phyloP scores from a whole-genome alignment of 257 asterid genomes.

The Perilla frutescens region DNA sequence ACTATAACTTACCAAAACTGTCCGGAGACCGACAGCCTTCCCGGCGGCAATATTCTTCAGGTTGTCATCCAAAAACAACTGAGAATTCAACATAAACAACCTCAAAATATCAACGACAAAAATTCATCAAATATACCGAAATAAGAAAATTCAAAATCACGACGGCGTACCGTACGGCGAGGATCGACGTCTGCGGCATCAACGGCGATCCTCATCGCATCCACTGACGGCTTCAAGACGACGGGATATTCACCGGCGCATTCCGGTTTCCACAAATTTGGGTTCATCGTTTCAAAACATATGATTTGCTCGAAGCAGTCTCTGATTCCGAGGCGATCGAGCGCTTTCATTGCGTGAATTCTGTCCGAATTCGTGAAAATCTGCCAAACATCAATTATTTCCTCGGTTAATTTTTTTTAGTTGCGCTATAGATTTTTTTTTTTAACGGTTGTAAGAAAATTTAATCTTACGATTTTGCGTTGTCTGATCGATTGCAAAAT shows the following conservation, averaged over 20 bases:
- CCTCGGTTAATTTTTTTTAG: no score
- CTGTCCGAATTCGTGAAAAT: slow-evolving; percentile 84
- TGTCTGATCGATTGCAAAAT: slow-evolving; percentile 66
- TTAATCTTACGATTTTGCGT: slow-evolving; percentile 66
- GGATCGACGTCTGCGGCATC: slow-evolving; percentile 73
- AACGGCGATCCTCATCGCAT: slow-evolving; percentile 73
- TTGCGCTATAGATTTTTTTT: no score
- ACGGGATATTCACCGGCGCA: slow-evolving; percentile 72
- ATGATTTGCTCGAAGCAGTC: slow-evolving; percentile 81
- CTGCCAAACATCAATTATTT: slow-evolving; percentile 34
- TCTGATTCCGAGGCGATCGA: slow-evolving; percentile 70
- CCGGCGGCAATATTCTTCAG: slow-evolving; percentile 76
- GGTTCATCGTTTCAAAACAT: slow-evolving; percentile 91
- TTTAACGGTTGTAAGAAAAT: not conserved
- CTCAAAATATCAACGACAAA: not conserved
- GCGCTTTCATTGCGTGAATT: slow-evolving; percentile 66
- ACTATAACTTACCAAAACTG: slow-evolving; percentile 66
- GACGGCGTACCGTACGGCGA: slow-evolving; percentile 70
- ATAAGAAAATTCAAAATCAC: not conserved
- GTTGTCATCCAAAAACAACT: slow-evolving; percentile 88
- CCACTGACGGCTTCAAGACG: slow-evolving; percentile 74
- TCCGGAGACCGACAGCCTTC: slow-evolving; percentile 68
- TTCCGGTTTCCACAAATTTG: slow-evolving; percentile 47
- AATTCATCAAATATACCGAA: not conserved
- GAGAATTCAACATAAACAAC: slow-evolving; percentile 9